Evolutionary conservation across 257 asterid species (phyloP), one percentile per base, ranked within the genome.

Genomic region (Solanum piurae): DNA sequence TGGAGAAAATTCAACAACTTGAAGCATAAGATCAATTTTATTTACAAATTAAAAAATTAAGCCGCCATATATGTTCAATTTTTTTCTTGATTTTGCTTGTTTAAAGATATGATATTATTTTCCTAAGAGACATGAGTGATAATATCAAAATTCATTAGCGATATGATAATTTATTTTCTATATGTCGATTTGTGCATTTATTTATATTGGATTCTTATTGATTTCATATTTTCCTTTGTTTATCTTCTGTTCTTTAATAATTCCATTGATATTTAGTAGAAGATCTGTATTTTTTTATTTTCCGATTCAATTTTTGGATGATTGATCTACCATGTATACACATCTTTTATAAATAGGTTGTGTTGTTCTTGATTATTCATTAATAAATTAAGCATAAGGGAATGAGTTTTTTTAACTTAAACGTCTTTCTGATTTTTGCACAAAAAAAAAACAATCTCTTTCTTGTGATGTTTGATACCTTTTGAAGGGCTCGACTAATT

Each of bases 1-100:
- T 91, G 14, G 92, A 93, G 75, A 95, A 95, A 84, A 94, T 93
- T 87, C 92, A 90, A 52, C 60, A 52, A 2, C 9, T 52, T 52
- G 23, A 52, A 52, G 23, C 23, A 1, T 52, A 16, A 52, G 60
- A 52, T 52, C 60, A 16, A 16, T 52, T 52, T 52, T 18, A 52
- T 52, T 5, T 52, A 52, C 60, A 52, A 52, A 5, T 52, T 52
- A 16, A 52, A 52, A 52, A 52, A 16, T 52, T 52, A 16, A 52
- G 60, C 23, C 8, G 21, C 9, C 60, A 52, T 52, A 18, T 52
- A 52, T 52, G 23, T 52, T 52, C 62, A 52, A 52, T 5, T 52
- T 16, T 44, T 44, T 52, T 52, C 23, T 52, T 52, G 9, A 52
- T 52, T 52, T 52, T 52, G 62, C 23, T 52, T 52, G 62, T 52